Base-by-base conservation (phyloP, 1,284 basidiomycete genomes). In the Meira nashicola region DNA sequence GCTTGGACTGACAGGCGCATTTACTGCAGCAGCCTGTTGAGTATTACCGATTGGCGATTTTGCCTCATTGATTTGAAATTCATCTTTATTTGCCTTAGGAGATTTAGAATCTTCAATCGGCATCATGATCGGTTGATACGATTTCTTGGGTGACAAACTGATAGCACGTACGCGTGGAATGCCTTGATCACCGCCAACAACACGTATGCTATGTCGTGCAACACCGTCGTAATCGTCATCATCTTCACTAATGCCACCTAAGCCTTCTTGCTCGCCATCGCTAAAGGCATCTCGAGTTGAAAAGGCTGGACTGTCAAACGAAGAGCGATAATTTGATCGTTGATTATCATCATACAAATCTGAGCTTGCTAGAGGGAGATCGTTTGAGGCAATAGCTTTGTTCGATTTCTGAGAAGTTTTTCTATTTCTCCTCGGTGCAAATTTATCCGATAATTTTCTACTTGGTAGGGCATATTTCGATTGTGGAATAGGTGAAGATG, bases 361-460 rank as follows among this genome's bases (percentile, higher is more conserved):
- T 17, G 50, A 53, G 37, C 50, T 53, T 14, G 39, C 50, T 15
- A 53, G 15, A 39, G 50, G 50, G 12, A 53, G 50, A 53, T 53
- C 50, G 23, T 19, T 39, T 41, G 50, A 53, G 4, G 50, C 50
- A 17, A 53, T n/a, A 8, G 21, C 50, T 15, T 48, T 17, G 28
- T 15, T 28, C 8, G 19, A 33, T 11, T 21, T 39, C 14, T 17
- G 17, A 3, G 43, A 44, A 4, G 9, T 39, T 25, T 12, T 28
- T 41, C 50, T 38, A 3, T 39, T 53, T 21, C 23, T 19, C 46
- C 23, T 48, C 12, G 46, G 12, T 17, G 46, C n/a, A 23, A n/a
- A 21, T 48, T 25, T 48, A 7, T 48, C 25, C 6, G 25, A 14
- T n/a, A 23, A 12, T 12, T 12, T 25, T 48, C 46, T 25, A 48